phyloP scores from a whole-genome alignment of 495 filamentous ascomycete genomes.

The Annulohypoxylon moriforme region DNA sequence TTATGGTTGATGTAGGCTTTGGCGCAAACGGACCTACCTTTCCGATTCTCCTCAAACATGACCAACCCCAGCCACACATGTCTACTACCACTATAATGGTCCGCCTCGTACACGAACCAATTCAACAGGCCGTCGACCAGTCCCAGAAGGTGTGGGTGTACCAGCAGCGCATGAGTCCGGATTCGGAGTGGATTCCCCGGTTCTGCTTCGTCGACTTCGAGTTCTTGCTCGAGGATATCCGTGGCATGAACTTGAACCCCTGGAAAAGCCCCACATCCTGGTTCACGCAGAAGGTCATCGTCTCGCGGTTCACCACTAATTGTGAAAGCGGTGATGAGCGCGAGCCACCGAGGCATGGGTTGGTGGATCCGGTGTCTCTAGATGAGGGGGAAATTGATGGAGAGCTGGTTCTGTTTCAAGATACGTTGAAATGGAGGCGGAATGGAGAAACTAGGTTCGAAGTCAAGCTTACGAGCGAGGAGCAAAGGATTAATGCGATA shows the following conservation, averaged over 20 bases:
- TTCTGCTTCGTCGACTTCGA: slow-evolving; percentile 59
- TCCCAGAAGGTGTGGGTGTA: slow-evolving; percentile 58
- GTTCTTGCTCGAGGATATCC: slow-evolving; percentile 59
- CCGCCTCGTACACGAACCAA: slow-evolving; percentile 41
- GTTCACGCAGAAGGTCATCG: slow-evolving; percentile 57
- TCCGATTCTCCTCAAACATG: slow-evolving; percentile 49
- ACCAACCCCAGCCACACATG: slow-evolving; percentile 24
- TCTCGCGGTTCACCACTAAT: slow-evolving; percentile 57
- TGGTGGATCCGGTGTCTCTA: not conserved
- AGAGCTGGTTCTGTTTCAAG: slow-evolving; percentile 65
- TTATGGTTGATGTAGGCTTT: slow-evolving; percentile 78
- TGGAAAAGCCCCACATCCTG: slow-evolving; percentile 53
- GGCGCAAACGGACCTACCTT: slow-evolving; percentile 58
- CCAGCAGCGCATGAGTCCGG: slow-evolving; percentile 41
- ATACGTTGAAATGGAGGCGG: slow-evolving; percentile 68
- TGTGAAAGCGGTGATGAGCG: slow-evolving; percentile 13
- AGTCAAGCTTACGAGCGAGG: slow-evolving; percentile 61
- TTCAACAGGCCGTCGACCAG: slow-evolving; percentile 46
- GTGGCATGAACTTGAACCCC: slow-evolving; percentile 70
- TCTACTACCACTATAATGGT: not conserved
- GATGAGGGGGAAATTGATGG: slow-evolving; percentile 58
- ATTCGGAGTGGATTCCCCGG: slow-evolving; percentile 50
- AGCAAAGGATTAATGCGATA: slow-evolving; percentile 63
- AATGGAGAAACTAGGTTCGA: slow-evolving; percentile 60
- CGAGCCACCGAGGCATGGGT: not conserved